Evolutionary conservation across 129 eudicot species (phyloP), one percentile per base, ranked within the genome.

Genomic region (Saussurea involucrata): DNA sequence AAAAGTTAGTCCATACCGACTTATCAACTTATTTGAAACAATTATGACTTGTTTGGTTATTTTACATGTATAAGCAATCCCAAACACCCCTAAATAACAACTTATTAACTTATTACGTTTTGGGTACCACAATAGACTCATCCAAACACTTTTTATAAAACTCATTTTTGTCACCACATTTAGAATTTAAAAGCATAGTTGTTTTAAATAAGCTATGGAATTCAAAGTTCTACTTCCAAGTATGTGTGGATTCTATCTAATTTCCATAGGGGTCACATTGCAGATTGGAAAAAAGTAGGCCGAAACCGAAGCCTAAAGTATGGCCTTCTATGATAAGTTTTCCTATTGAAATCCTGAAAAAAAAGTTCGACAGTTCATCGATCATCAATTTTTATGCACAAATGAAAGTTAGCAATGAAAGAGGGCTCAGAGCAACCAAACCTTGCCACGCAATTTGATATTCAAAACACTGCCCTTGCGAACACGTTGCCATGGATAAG

Each of bases 361-460:
- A 49, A 46, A 17, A 17, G 20, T 37, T 13, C 20, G 15, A n/a
- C 6, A 12, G 6, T 44, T 44, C 55, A 44, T 44, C 55, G 0
- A 44, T 44, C 55, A 12, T 44, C n/a, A 44, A 44, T 12, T 13
- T 66, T 8, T 6, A 20, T 63, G 31, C 68, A 24, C 4, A 66
- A 68, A 68, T 0, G 24, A 21, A 31, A n/a, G 53, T 20, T 27
- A 18, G 33, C 3, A n/a, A 46, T 6, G 27, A 49, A 13, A 49
- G 3, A 40, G 29, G 21, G 44, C 1, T 25, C 0, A 71, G 44
- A 66, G 6, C 40, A 17, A 31, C 46, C 44, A 55, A 37, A 88
- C 97, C 97, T 91, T 86, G 17, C 94, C 97, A 12, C 97, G 92
- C 55, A 91, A 68, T 71, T 85, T 86, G 76, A 91, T 83, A 65